phyloP scores from a whole-genome alignment of 192 early-diverging fungal species.

The Chytriomyces sp. region DNA sequence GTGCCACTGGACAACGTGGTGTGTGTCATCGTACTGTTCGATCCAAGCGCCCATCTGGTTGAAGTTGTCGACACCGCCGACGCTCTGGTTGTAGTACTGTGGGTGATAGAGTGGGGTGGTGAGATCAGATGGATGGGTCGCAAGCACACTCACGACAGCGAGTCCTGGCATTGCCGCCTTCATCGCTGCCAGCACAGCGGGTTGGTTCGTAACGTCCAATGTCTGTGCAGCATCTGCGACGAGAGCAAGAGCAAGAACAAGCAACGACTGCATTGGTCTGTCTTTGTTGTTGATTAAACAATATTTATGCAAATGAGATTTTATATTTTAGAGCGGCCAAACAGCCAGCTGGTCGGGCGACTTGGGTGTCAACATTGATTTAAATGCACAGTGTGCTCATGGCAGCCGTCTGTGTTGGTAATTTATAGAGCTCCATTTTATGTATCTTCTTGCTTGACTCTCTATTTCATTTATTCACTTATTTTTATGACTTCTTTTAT shows the following conservation, averaged over 20 bases:
- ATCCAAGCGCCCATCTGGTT: background rate
- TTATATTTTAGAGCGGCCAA: too few species aligned
- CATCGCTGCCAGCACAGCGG: background rate
- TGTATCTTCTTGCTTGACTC: too few species aligned
- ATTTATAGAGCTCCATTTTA: too few species aligned
- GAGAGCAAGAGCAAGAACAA: background rate
- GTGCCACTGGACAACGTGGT: background rate
- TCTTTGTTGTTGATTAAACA: too few species aligned
- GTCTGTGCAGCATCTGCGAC: background rate
- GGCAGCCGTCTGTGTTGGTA: too few species aligned
- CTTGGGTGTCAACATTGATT: too few species aligned
- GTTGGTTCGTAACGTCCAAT: background rate
- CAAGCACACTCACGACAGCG: background rate
- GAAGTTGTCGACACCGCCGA: constrained; percentile 6
- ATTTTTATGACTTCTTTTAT: too few species aligned
- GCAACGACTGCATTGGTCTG: too few species aligned
- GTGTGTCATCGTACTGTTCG: background rate
- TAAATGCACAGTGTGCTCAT: too few species aligned
- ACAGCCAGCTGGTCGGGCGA: too few species aligned
- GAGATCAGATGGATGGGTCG: background rate
- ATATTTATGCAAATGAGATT: too few species aligned
- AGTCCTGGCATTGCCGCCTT: background rate
- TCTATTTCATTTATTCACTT: too few species aligned
- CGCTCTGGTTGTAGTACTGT: background rate
- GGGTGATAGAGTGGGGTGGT: background rate